These are phyloP conservation scores for Aureobasidium subglaciale DNA, from an alignment of 2,329 filamentous ascomycete genomes.

Conservation along the genomic window DNA sequence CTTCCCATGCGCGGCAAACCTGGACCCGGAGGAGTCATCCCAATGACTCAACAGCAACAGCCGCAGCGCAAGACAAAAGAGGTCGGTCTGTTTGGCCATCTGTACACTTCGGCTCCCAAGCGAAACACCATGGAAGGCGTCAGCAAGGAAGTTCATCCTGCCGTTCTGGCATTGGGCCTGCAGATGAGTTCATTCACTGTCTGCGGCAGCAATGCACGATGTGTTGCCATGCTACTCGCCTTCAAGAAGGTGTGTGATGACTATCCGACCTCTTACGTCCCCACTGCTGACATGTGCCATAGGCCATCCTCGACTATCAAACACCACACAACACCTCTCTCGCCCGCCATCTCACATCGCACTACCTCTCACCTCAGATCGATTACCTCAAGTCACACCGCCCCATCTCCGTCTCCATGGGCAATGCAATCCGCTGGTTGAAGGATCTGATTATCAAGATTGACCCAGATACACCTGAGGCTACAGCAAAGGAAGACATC, in stretches of 20 bases:
- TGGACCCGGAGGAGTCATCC: slow-evolving; percentile 16
- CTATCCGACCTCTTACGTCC: background rate
- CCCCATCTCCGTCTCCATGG: slow-evolving; percentile 95
- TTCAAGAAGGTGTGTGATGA: slow-evolving; percentile 66
- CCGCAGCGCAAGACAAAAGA: slow-evolving; percentile 53
- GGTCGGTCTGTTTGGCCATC: slow-evolving; percentile 72
- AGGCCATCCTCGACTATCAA: slow-evolving; percentile 89
- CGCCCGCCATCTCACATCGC: slow-evolving; percentile 81
- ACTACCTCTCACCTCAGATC: slow-evolving; percentile 89
- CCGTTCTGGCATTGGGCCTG: slow-evolving; percentile 75
- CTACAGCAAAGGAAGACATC: slow-evolving; percentile 71
- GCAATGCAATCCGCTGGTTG: slow-evolving; percentile 89
- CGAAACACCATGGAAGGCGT: slow-evolving; percentile 55
- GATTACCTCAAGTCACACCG: slow-evolving; percentile 88
- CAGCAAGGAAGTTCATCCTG: slow-evolving; percentile 71
- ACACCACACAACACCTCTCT: slow-evolving; percentile 80
- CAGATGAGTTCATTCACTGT: slow-evolving; percentile 86
- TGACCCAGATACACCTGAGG: slow-evolving; percentile 76
- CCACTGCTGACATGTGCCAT: background rate
- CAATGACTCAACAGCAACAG: slow-evolving; percentile 34
- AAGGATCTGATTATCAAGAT: slow-evolving; percentile 89
- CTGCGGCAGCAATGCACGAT: slow-evolving; percentile 79
- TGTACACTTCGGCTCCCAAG: slow-evolving; percentile 60
- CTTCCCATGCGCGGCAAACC: slow-evolving; percentile 26
- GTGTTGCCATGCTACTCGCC: slow-evolving; percentile 78